phyloP scores from a whole-genome alignment of 116 monocot species.

The Iris pallida region DNA sequence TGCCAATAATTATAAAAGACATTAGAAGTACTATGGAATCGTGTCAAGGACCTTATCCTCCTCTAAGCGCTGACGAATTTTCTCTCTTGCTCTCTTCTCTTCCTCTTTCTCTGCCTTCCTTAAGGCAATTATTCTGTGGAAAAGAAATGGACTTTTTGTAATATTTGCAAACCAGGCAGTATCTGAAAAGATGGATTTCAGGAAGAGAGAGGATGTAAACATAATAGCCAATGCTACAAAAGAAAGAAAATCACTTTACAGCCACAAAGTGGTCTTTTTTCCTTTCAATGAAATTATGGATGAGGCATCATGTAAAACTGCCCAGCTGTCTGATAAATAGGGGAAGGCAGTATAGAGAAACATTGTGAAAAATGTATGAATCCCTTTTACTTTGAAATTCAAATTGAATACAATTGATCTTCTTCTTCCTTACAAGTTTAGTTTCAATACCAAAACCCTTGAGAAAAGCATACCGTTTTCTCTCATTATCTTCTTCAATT shows the following conservation, averaged over 20 bases:
- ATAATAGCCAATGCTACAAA: neutral
- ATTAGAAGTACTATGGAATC: neutral
- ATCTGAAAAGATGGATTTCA: too few species aligned
- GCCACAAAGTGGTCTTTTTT: neutral
- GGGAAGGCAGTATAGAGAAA: too few species aligned
- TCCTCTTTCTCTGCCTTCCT: slow-evolving; percentile 93
- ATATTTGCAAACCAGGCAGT: neutral
- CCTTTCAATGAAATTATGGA: too few species aligned
- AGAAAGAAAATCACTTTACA: too few species aligned
- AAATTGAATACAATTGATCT: too few species aligned
- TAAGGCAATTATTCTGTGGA: slow-evolving; percentile 55
- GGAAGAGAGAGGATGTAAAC: neutral
- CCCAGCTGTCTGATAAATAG: too few species aligned
- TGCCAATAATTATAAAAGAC: neutral
- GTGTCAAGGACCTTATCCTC: slow-evolving; percentile 82
- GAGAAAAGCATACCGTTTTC: slow-evolving; percentile 61
- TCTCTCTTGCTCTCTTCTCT: slow-evolving; percentile 97
- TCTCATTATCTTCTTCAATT: slow-evolving; percentile 95
- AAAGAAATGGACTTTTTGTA: neutral
- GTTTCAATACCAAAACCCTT: too few species aligned
- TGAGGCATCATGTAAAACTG: too few species aligned
- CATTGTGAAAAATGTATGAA: too few species aligned
- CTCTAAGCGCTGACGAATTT: slow-evolving; percentile 83
- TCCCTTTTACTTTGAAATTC: too few species aligned
- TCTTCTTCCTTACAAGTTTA: too few species aligned